Evolutionary conservation across 2,329 filamentous ascomycete species (phyloP), one percentile per base, ranked within the genome.

Genomic region (Coleophoma cylindrospora): DNA sequence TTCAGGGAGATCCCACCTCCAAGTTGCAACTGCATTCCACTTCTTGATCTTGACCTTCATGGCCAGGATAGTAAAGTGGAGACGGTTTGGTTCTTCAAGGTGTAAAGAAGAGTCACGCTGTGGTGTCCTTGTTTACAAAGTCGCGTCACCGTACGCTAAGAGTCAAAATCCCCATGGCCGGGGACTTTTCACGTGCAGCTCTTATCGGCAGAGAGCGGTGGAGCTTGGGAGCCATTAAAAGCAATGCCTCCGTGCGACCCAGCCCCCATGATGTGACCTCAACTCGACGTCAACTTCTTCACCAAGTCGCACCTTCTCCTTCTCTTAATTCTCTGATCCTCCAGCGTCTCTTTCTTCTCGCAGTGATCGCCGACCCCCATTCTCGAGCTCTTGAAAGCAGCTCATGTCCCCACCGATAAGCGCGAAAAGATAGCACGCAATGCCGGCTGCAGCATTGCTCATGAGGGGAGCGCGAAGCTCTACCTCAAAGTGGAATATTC

Each of bases 21-120:
- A 99, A 49, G 91, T 92, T 15, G 94, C 94, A 55, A 99, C 90
- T 4, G 91, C 88, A 63, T 94, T 87, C 90, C 92, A 97, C 66
- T 89, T 82, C 64, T 86, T 89, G 71, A 97, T 94, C 44, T 84
- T 94, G 74, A 97, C 90, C 72, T 96, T 97, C 94, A 99, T 99
- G 11, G 12, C 58, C 32, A 12, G 19, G 13, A 3, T 9, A 12
- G 43, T 40, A 34, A 27, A 21, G 33, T 32, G 40, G 37, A 4
- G 33, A 27, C 3, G 21, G 13, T 14, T 12, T 45, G 5, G 2
- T n/a, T n/a, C 7, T 45, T 10, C 8, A 45, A 19, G 10, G 27
- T 34, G 43, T 3, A 14, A 6, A 45, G 21, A 27, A 27, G 27
- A 27, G 27, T 27, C 27, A 27, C 27, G 2, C 27, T 27, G 27